Base-by-base conservation (phyloP, 2,329 filamentous ascomycete species). In the Claviceps purpurea region DNA sequence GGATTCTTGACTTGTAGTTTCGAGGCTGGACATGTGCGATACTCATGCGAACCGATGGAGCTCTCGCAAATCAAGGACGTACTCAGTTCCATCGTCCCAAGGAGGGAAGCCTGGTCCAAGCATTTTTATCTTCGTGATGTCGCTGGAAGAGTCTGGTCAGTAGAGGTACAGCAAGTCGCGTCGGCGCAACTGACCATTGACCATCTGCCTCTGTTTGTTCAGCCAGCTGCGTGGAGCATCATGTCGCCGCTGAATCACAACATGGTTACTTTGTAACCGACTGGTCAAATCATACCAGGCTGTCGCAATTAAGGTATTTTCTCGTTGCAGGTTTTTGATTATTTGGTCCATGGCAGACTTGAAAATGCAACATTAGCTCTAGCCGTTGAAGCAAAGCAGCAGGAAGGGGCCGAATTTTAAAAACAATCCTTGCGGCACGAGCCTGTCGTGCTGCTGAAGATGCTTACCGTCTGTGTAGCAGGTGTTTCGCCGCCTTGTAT, bases 221-320 rank as follows among this genome's bases (percentile, higher is more conserved):
- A 94, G 70, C 86, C 87, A 94, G 68, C 86, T 90, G 68, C 81
- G 84, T 14, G 87, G 85, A 59, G 78, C 78, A 60, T 91, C 86
- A 59, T 81, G 80, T 59, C 85, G 77, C 58, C 88, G 74, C 63
- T 89, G 85, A 56, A 94, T 69, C 51, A 87, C 81, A 43, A 91
- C 84, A 56, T 87, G 86, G 65, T 90, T 91, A 70, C 85, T 89
- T 69, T 93, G 87, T 59, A 94, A 68, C 50, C 88, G 76, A 63
- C 77, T 83, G 26, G 84, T 82, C 61, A 93, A 77, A 66, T 91
- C 87, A 69, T 90, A 90, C 87, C 87, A 94, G 2, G 88, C 88
- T n/a, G 82, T 85, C 26, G 84, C 75, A 60, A 94, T 88, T 63
- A 93, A 76, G 41, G 77, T 77, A 65, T 88, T 89, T 67, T 94